Evolutionary conservation across 371 early-diverging fungal genomes (phyloP), one percentile per base, ranked within the genome.

Genomic region (Parasitella parasitica): DNA sequence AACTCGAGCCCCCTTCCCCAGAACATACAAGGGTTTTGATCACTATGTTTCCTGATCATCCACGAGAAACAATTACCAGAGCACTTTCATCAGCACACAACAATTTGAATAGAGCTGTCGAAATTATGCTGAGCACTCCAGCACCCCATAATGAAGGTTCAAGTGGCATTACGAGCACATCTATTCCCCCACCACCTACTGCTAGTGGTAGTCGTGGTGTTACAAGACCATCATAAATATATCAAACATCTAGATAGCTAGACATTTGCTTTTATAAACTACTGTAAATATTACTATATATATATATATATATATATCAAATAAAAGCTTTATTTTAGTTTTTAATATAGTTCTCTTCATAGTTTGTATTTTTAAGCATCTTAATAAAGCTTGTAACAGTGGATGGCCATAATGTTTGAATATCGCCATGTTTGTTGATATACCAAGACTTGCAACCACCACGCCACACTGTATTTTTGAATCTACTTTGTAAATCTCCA

Each of bases 11-110:
- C 13, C 81, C 81, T 8, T 76, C 85, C 4, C 77, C 77, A 26
- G 82, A 79, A 27, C 76, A 87, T 16, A 75, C 82, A 6, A 59
- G 80, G 9, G 57, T 82, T 0, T 68, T 88, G 24, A 73, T 76
- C 51, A 64, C 81, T 22, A 86, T 88, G 77, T 86, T 87, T 55
- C 83, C 86, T 0, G 75, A 79, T 26, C 78, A 81, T 32, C 82
- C 84, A 15, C 78, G 79, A 54, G 85, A 86, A 34, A 69, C 78
- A 28, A 82, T 85, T 2, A 76, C 75, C 26, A 73, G 74, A 27
- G 88, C 88, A 13, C 62, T 86, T 39, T 67, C 80, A 20, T 70
- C 80, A 22, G 78, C 86, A 7, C 78, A 81, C 43, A 86, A 85
- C 54, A 73, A 88, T 53, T 53, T 84, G 30, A 80, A 81, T 54